Base-by-base conservation (phyloP, 257 asterid species). In the Solanum paucissectum region DNA sequence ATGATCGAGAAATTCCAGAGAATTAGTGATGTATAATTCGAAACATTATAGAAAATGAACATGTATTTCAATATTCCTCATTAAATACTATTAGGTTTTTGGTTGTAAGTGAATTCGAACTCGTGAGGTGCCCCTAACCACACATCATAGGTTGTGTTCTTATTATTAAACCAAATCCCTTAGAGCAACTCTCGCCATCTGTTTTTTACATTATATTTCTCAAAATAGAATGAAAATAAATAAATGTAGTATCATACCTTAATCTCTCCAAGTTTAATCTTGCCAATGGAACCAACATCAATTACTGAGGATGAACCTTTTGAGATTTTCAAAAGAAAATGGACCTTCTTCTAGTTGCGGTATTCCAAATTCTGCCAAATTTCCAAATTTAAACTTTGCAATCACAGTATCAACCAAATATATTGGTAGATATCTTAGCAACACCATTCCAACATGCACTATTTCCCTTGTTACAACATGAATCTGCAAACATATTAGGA, bases 231-330 rank as follows among this genome's bases (percentile, higher is more conserved):
- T 25, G 10, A 32, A 7, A 21, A 1, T 21, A 20, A 60, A 6
- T 7, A 20, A 60, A 52, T 14, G 2, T 16, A 38, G 4, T 42
- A 5, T 23, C 21, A 5, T 89, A 95, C 95, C 75, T 90, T 38
- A 18, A 95, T 92, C 83, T 92, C 89, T 23, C 84, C 76, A 0
- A 55, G 14, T 71, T 79, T 87, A 2, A 95, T 94, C 46, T 91
- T 94, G 16, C 27, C 23, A 16, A 52, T 55, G 11, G 64, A 1
- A 55, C 64, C n/a, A 55, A 55, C n/a, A 18, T 55, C 64, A 44
- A 94, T 88, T 7, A 94, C 91, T 0, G 95, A 93, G 38, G 95
- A 90, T 69, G 91, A 55, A 1, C 98, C 97, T 1, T 87, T 86
- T 29, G 72, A 62, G 18, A 8, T 25, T 62, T 94, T 93, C n/a